Evolutionary conservation across 2,329 filamentous ascomycete species (phyloP), one percentile per base, ranked within the genome.

Genomic region (Penicillium sp.): DNA sequence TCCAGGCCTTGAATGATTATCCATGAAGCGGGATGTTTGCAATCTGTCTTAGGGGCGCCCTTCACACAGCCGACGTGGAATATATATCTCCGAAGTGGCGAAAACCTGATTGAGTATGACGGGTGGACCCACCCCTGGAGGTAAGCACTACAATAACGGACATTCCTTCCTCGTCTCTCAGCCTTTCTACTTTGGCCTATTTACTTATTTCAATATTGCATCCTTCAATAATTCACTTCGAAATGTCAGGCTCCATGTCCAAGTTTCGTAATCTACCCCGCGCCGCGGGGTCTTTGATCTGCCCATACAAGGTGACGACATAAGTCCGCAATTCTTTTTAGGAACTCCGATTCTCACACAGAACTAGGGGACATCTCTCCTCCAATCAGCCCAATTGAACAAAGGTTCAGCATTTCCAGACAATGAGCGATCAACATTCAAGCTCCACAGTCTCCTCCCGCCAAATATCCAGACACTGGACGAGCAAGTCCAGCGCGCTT

Each of bases 351-450:
- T 34, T 13, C 21, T 51, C 86, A 50, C 13, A 16, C 3, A 23
- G 2, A 33, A 21, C 25, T n/a, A 64, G 57, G 64, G 63, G 3
- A 8, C n/a, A 47, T 15, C 55, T 6, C 76, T 91, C 6, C 79
- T 91, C 9, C 83, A 85, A 58, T 84, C 83, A 11, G 81, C 87
- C 1, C 86, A 84, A 65, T 87, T 91, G 76, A 96, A 95, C 77
- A 94, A 94, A 73, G 91, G 91, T 31, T 91, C 90, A 3, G 90
- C 86, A 0, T 93, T 93, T 65, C 82, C 88, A 0, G 66, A 77
- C 0, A 76, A 89, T 29, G 91, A 96, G 68, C 84, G 91, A 11
- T 75, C 78, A 3, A 76, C 78, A 0, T 95, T 96, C 72, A 83
- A 84, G 33, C 82, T 96, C 2, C 82, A 85, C 19, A 89, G 91